Evolutionary conservation across 2,329 filamentous ascomycete species (phyloP).

Genomic region (Neopestalotiopsis sp.): DNA sequence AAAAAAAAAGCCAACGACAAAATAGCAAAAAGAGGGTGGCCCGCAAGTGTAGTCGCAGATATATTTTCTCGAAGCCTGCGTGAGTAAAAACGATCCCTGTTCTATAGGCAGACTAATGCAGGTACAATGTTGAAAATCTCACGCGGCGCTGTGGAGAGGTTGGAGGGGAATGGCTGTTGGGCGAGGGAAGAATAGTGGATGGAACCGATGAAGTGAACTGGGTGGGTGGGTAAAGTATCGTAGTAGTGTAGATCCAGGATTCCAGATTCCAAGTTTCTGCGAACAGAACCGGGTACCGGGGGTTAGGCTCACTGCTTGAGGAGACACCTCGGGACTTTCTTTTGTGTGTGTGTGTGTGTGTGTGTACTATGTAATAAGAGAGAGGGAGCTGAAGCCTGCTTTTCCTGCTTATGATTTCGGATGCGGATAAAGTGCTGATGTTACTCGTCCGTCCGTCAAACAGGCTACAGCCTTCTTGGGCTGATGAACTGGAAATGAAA

Average conservation of each 20-base stretch:
- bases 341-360: too few relatives aligned
- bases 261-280: constrained; percentile 2
- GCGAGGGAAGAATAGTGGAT: neutral
- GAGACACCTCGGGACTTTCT: too few relatives aligned
- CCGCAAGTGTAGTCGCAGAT: constrained; percentile 15
- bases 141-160: constrained; percentile 7
- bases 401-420: too few relatives aligned
- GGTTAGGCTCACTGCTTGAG: too few relatives aligned
- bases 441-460: neutral
- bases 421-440: neutral
- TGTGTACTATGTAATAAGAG: too few relatives aligned
- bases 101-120: constrained; percentile 22
- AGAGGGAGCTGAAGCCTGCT: too few relatives aligned
- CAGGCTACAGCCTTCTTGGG: neutral
- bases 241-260: constrained; percentile 1
- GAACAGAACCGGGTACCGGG: neutral
- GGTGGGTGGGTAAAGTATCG: neutral
- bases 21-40: neutral
- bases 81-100: constrained; percentile 13
- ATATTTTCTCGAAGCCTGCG: constrained; percentile 14
- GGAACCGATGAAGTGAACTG: neutral
- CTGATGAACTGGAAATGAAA: neutral
- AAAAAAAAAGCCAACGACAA: neutral
- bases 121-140: constrained; percentile 17
- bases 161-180: neutral